Evolutionary conservation across 768 basidiomycete genomes (phyloP).

Genomic region (Lactarius indigo): DNA sequence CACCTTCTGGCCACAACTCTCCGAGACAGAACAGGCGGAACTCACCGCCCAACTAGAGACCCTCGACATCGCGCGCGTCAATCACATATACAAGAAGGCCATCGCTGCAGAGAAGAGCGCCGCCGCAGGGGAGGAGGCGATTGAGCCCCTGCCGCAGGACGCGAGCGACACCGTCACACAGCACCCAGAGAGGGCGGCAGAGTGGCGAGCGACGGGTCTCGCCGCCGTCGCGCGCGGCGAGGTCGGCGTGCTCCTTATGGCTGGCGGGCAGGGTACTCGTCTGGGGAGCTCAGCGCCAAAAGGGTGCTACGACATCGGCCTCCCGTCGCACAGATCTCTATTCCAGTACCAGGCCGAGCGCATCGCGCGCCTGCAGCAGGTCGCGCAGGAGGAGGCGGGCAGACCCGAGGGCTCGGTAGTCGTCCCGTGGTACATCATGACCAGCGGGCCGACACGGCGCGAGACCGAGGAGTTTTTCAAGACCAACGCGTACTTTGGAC

Average conservation of each 20-base stretch:
- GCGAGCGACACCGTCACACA: conserved; percentile 63
- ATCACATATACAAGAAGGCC: conserved; percentile 80
- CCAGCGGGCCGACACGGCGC: conserved; percentile 88
- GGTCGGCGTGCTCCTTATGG: conserved; percentile 96
- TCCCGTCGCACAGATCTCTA: conserved; percentile 89
- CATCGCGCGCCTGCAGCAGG: conserved; percentile 74
- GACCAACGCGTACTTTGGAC: conserved; percentile 75
- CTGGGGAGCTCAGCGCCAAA: conserved; percentile 91
- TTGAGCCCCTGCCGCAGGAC: conserved; percentile 79
- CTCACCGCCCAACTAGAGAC: conserved; percentile 69
- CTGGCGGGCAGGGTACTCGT: conserved; percentile 95
- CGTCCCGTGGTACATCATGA: conserved; percentile 99
- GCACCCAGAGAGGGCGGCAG: conserved; percentile 50
- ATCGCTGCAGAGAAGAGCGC: conserved; percentile 59
- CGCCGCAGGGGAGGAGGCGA: conserved; percentile 39
- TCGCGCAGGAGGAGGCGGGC: conserved; percentile 57
- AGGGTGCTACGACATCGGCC: conserved; percentile 95
- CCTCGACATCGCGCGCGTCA: conserved; percentile 89
- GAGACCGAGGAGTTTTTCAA: conserved; percentile 86
- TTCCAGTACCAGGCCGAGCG: conserved; percentile 99
- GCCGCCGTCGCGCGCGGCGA: conserved; percentile 75
- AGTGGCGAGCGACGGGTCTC: conserved; percentile 80
- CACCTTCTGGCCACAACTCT: conserved; percentile 77
- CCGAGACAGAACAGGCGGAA: conserved; percentile 54
- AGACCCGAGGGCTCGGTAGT: conserved; percentile 59